Percentiles rank a stretch among this genome's conserved stretches.
Conservation (phyloP, 1,284 basidiomycete species). For the Pholiota adiposa region DNA sequence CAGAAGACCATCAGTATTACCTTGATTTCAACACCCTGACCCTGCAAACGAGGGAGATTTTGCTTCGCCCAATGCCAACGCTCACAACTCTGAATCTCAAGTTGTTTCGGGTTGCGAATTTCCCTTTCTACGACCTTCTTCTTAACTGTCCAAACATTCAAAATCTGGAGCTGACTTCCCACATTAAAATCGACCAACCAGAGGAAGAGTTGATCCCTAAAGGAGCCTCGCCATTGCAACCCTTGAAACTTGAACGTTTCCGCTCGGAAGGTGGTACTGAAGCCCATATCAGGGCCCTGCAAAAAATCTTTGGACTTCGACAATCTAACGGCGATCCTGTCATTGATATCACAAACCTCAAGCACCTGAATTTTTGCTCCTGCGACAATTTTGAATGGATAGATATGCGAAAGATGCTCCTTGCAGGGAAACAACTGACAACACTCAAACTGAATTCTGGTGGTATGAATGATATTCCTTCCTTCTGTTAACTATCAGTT, state of each 20-base stretch:
- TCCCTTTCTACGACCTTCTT: neutral
- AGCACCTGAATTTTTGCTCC: neutral
- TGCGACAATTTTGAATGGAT: neutral
- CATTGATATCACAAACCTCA: neutral
- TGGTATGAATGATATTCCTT: neutral
- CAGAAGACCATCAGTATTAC: neutral
- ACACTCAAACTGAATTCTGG: neutral
- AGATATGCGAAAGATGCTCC: neutral
- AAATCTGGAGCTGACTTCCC: neutral
- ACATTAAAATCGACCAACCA: neutral
- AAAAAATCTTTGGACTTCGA: neutral
- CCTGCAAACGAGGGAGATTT: neutral
- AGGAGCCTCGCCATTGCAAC: neutral
- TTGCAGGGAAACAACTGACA: neutral
- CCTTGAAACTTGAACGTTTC: neutral
- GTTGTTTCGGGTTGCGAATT: neutral
- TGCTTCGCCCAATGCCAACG: neutral
- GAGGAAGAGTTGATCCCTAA: neutral
- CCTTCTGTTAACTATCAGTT: neutral
- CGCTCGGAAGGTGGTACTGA: neutral
- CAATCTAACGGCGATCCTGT: neutral
- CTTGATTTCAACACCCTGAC: neutral
- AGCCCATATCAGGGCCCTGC: neutral
- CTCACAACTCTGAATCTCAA: neutral
- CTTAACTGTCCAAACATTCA: neutral